A percentile compares a stretch with the other conserved stretches of the same genome.
These are phyloP conservation scores for Coemansia sp. DNA, from an alignment of 192 early-diverging fungal species.

Conservation along the genomic window DNA sequence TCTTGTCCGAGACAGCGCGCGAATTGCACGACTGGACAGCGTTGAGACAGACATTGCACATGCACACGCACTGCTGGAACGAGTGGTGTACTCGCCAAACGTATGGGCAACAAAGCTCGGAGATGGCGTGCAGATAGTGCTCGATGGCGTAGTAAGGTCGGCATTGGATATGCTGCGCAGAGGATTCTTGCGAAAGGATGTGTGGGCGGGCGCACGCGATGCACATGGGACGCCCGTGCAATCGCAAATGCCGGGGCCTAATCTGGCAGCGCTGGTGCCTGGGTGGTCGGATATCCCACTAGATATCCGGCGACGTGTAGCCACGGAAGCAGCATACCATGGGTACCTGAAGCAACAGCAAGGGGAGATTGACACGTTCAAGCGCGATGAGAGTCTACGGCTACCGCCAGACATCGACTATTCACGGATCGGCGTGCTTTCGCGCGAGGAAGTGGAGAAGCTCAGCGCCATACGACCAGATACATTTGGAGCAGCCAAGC, in stretches of 20 bases:
- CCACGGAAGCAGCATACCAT: conserved; percentile 67
- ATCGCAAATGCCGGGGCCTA: conserved; percentile 3
- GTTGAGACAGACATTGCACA: conserved; percentile 52
- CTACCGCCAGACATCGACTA: conserved; percentile 69
- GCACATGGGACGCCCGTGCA: conserved; percentile 4
- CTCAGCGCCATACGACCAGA: conserved; percentile 42
- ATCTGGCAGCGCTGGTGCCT: conserved; percentile 55
- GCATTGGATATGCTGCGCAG: conserved; percentile 56
- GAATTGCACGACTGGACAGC: conserved; percentile 35
- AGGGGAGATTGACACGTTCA: conserved; percentile 61
- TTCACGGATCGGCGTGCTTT: conserved; percentile 35
- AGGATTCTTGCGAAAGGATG: conserved; percentile 43
- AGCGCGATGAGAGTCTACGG: conserved; percentile 64
- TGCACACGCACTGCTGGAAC: conserved; percentile 55
- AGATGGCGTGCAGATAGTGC: conserved; percentile 24
- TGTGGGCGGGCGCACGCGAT: conserved; percentile 43
- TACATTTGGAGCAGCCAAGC: conserved; percentile 65
- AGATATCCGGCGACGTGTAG: conserved; percentile 55
- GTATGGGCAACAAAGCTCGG: conserved; percentile 55
- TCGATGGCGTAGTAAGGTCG: conserved; percentile 41
- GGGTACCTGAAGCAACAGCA: conserved; percentile 66
- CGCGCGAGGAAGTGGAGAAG: conserved; percentile 52
- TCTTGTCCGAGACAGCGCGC: conserved; percentile 52
- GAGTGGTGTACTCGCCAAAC: conserved; percentile 54
- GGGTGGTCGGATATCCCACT: conserved; percentile 55